Evolutionary conservation across 1,284 basidiomycete species (phyloP), one percentile per base, ranked within the genome.

Genomic region (Malassezia arunalokei): DNA sequence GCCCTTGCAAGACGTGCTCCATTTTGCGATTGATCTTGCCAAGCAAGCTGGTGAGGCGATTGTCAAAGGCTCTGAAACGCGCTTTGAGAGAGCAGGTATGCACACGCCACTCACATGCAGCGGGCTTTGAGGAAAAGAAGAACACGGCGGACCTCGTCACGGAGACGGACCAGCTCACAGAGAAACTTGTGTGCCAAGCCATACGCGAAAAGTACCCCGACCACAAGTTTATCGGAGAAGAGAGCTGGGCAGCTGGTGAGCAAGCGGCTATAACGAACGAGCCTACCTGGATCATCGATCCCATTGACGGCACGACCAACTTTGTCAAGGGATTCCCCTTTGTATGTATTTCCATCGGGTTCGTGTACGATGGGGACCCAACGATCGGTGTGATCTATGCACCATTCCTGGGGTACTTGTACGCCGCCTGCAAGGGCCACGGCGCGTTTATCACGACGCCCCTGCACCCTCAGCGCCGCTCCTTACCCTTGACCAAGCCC

Each of bases 81-180:
- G 77, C n/a, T 76, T 65, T 11, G 42, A 47, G n/a, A 54, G 47
- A 17, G 54, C 57, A 1, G 48, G 58, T 20, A 32, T 20, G 44
- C 38, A 24, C 12, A 27, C 35, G 4, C 9, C 8, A 20, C 43
- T 43, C 20, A 47, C 37, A 12, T 15, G 14, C 38, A 46, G 44
- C 52, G 8, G 52, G 52, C 9, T 63, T 62, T 38, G 59, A 65
- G 28, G 58, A 62, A 45, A 71, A 71, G 60, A 69, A 68, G 43
- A 73, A 73, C 48, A 68, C 69, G 17, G 55, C 59, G 14, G 58
- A 78, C 45, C 78, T 95, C 35, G 92, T 96, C n/a, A 96, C 92
- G 0, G 86, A 95, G 76, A 94, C 88, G 66, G 91, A 98, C 75
- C 86, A 94, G 56, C 82, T 79, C 35, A 89, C 94, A 11, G 91